Conservation (phyloP, 2,329 filamentous ascomycete genomes). For the Akanthomyces dipterigenus region DNA sequence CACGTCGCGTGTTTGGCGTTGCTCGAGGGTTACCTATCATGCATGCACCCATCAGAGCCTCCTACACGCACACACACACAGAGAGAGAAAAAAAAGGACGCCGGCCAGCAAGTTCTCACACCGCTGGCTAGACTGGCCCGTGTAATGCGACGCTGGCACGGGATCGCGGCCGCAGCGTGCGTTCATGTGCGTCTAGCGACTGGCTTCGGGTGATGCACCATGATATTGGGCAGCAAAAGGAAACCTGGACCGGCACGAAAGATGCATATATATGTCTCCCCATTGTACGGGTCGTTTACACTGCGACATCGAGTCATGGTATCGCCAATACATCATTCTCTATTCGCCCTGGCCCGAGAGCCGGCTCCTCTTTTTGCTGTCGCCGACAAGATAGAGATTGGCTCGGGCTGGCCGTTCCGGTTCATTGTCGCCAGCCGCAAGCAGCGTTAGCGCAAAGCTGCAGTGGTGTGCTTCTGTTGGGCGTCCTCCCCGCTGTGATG, state of each 20-base stretch:
- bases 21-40: neutral
- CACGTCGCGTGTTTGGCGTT: neutral
- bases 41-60: neutral
- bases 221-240: neutral
- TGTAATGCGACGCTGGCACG: constrained; percentile 4
- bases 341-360: neutral
- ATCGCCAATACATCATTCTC: neutral
- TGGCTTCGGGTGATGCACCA: neutral
- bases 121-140: neutral
- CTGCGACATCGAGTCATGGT: neutral
- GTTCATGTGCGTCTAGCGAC: neutral
- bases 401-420: constrained; percentile 10
- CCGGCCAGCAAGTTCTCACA: neutral
- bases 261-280: no score
- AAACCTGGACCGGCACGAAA: no score
- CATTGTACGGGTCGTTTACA: neutral
- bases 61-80: no score
- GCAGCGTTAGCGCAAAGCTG: neutral
- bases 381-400: neutral
- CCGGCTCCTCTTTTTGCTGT: neutral
- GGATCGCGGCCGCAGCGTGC: neutral
- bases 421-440: constrained; percentile 7
- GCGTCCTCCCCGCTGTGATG: neutral
- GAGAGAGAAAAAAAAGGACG: neutral
- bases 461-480: no score